Base-by-base conservation (phyloP, 805 yeast genomes). In the Yamadazyma ubonensis region DNA sequence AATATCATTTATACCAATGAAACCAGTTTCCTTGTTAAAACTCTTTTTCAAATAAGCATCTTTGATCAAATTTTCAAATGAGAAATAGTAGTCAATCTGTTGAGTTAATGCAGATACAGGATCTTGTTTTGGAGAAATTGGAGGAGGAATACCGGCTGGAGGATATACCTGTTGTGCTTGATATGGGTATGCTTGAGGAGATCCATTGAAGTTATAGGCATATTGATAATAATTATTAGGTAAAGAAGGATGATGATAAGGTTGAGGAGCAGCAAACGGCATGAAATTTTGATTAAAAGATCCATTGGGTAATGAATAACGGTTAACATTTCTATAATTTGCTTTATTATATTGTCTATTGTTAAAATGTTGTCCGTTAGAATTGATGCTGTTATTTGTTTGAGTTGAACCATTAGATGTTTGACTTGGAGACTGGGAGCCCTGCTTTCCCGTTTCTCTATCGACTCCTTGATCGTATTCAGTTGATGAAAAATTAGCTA, bases 51-150 rank as follows among this genome's bases (percentile, higher is more conserved):
- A 72, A 58, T 67, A 91, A 37, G 82, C 68, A 65, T 93, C 99
- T 65, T 88, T 86, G 52, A 83, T 71, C 63, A 93, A 73, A 63
- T 93, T 93, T 53, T 88, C 96, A 36, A 81, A 71, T 21, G 95
- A 83, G 67, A 93, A 86, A 63, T 93, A 93, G 70, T 93, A 93
- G 58, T 87, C 93, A 38, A 91, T 70, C 70, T 90, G 98, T 43
- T 65, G 61, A 37, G 58, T 59, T 50, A 69, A 69, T 26, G 75
- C 75, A 48, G 62, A 62, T 43, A 58, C 61, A 21, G 73, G 75
- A 43, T 67, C 68, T 51, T 69, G 73, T 51, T 69, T 65, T 15
- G 73, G 73, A 33, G 72, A 66, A 46, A 69, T 69, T 39, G 75
- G 73, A 17, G 75, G 75, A 14, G 75, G 73, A 18, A 67, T 63